Evolutionary conservation across 1,284 basidiomycete species (phyloP), one percentile per base, ranked within the genome.

Genomic region (Coriolopsis trogii): DNA sequence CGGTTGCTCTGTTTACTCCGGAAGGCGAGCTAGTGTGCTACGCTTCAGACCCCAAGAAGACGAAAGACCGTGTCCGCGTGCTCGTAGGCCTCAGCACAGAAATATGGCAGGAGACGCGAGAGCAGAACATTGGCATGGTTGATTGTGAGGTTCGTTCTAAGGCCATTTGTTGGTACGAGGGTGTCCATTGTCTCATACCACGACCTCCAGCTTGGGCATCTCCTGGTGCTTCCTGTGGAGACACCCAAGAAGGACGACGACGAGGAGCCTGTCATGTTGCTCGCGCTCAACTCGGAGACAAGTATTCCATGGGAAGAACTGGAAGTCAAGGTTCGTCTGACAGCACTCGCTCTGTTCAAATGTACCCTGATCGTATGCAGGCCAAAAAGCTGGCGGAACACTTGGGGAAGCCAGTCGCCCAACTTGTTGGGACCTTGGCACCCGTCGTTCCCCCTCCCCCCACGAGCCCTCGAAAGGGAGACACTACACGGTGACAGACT

Each of bases 41-140:
- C 57, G 77, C 80, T 8, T 72, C 80, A 23, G 74, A 74, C 16
- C 74, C 77, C 4, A 63, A 67, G 26, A 73, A 79, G 49, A 68
- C 81, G 29, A 90, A 89, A 68, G 89, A 91, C 62, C 81, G 87
- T 51, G 76, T 90, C 41, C 80, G 85, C 48, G 77, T 90, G 28
- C 71, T 86, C 25, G 85, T 85, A 10, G 89, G 87, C 15, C 68
- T 91, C 12, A 80, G 81, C 41, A 80, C 80, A 8, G 88, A 90
- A 64, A 74, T 87, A 34, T 91, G 89, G 88, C 80, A 81, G 49
- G 88, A 91, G 68, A 85, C 82, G 18, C 74, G 74, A 51, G 81
- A 79, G 40, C 73, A 81, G 40, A 81, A 79, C 16, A 60, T 76
- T 40, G 86, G 85, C 20, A 85, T 85, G 80, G 82, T 83, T 4